phyloP scores from a whole-genome alignment of 805 yeast genomes.

The Candida koratica region DNA sequence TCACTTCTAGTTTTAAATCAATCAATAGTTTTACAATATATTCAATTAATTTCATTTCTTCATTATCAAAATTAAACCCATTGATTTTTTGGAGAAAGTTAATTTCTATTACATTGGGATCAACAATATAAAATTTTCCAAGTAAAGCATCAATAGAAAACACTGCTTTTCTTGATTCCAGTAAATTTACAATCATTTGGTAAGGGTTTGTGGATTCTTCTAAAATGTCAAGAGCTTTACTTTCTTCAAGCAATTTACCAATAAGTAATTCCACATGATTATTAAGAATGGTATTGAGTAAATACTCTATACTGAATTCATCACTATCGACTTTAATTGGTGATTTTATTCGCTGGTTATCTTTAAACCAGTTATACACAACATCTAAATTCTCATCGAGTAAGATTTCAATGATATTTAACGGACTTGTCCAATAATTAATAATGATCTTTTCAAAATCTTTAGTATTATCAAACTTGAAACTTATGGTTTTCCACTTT shows the following conservation, averaged over 20 bases:
- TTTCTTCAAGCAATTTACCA: slow-evolving; percentile 9
- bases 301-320: slow-evolving; percentile 34
- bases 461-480: slow-evolving; percentile 48
- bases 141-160: slow-evolving; percentile 39
- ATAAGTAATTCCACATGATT: slow-evolving; percentile 37
- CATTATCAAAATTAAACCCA: slow-evolving; percentile 19
- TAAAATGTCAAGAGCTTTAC: not conserved
- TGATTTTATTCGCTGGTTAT: slow-evolving; percentile 39
- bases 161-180: slow-evolving; percentile 29
- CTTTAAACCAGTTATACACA: slow-evolving; percentile 60
- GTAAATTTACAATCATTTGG: slow-evolving; percentile 31
- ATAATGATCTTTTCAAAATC: slow-evolving; percentile 47
- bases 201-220: slow-evolving; percentile 20
- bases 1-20: slow-evolving; percentile 46
- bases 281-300: slow-evolving; percentile 34
- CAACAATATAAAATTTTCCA: slow-evolving; percentile 38
- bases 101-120: slow-evolving; percentile 37
- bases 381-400: slow-evolving; percentile 46
- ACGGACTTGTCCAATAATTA: slow-evolving; percentile 59
- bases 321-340: slow-evolving; percentile 19
- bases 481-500: slow-evolving; percentile 61
- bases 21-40: slow-evolving; percentile 35
- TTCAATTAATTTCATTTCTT: slow-evolving; percentile 30
- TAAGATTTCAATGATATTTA: slow-evolving; percentile 60
- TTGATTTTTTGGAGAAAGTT: slow-evolving; percentile 31